phyloP scores from a whole-genome alignment of 2,329 filamentous ascomycete genomes.

The Arthrobotrys megalospora region DNA sequence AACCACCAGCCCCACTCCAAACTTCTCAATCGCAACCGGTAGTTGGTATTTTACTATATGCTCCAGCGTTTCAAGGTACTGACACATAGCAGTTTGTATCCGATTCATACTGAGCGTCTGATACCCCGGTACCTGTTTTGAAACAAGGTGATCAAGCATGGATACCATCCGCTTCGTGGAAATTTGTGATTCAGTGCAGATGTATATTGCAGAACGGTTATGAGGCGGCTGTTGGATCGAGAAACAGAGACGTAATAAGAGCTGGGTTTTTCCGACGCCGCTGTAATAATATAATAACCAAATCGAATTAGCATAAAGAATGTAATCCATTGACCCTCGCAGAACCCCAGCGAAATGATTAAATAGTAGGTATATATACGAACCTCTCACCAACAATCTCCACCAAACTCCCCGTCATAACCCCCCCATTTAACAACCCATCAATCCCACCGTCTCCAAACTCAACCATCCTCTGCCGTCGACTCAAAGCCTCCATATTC shows the following conservation, averaged over 20 bases:
- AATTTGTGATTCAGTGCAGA: slow-evolving; percentile 90
- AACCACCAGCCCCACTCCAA: slow-evolving; percentile 84
- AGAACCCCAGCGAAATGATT: background rate
- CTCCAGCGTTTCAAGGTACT: slow-evolving; percentile 93
- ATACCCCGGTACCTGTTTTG: slow-evolving; percentile 71
- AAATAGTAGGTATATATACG: slow-evolving; percentile 22
- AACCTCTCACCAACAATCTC: slow-evolving; percentile 93
- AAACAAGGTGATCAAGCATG: slow-evolving; percentile 73
- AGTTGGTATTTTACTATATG: slow-evolving; percentile 95
- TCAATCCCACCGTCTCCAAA: slow-evolving; percentile 85
- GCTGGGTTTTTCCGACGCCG: slow-evolving; percentile 94
- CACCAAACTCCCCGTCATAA: slow-evolving; percentile 84
- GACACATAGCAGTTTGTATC: slow-evolving; percentile 85
- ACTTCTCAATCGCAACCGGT: slow-evolving; percentile 83
- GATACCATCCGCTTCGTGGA: slow-evolving; percentile 86
- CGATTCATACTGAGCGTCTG: slow-evolving; percentile 77
- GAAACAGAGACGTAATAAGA: slow-evolving; percentile 87
- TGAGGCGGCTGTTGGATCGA: slow-evolving; percentile 81
- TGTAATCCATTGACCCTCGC: background rate
- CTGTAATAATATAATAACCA: slow-evolving; percentile 67
- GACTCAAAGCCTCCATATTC: slow-evolving; percentile 67
- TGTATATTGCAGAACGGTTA: slow-evolving; percentile 82
- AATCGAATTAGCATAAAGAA: slow-evolving; percentile 40
- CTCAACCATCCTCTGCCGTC: slow-evolving; percentile 75
- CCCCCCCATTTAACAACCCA: slow-evolving; percentile 79